Conservation (phyloP, 129 eudicot genomes). For the Apium graveolens region DNA sequence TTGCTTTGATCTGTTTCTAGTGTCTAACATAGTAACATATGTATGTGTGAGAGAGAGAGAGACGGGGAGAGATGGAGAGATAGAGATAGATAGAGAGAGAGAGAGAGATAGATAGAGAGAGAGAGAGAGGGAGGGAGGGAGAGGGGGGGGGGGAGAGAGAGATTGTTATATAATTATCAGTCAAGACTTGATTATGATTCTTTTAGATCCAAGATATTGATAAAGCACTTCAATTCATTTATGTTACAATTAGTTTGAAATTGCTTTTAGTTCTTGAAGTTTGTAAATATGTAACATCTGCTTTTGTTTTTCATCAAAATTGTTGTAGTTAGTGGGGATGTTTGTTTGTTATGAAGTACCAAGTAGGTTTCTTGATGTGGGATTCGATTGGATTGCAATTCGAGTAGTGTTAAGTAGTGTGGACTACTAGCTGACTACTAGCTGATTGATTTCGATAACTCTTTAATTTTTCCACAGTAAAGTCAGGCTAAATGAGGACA, state of each 20-base stretch:
- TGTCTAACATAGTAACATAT: not conserved
- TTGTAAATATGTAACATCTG: not conserved
- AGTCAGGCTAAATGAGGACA: not conserved
- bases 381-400: not conserved
- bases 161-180: not conserved
- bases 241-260: not conserved
- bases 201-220: not conserved
- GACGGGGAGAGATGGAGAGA: too few species aligned
- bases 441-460: not conserved
- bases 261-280: not conserved
- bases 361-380: not conserved
- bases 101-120: too few species aligned
- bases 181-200: not conserved
- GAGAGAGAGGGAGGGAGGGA: too few species aligned
- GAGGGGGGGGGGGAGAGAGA: too few species aligned
- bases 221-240: not conserved
- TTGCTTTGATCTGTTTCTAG: not conserved
- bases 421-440: not conserved
- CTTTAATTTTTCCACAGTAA: not conserved
- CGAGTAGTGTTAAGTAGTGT: not conserved
- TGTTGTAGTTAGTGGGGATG: not conserved
- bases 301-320: not conserved
- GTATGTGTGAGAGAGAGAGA: not conserved
- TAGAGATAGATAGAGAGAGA: too few species aligned
- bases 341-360: not conserved